Percentiles rank a stretch among this genome's conserved stretches.
These are phyloP conservation scores for Fomitopsis serialis DNA, from an alignment of 768 basidiomycete species.

Conservation along the genomic window DNA sequence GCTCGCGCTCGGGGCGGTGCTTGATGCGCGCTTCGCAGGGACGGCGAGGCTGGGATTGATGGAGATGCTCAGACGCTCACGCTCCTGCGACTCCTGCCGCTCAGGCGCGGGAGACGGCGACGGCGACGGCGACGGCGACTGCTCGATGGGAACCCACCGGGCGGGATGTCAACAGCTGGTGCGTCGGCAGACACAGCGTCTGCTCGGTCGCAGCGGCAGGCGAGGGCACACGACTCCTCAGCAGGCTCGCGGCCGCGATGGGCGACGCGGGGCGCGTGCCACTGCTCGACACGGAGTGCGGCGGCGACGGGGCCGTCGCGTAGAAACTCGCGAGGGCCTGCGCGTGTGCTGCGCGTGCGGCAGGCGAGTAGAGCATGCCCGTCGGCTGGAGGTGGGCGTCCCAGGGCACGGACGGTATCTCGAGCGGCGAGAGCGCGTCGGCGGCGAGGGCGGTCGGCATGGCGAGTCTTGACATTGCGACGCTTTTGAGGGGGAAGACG, in stretches of 20 bases:
- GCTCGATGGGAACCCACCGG: constrained; percentile 24
- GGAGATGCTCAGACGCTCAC: constrained; percentile 21
- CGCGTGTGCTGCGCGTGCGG: constrained; percentile 31
- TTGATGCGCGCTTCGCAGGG: constrained; percentile 23
- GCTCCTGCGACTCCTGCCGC: constrained; percentile 23
- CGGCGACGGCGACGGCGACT: constrained; percentile 27
- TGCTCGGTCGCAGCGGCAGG: constrained; percentile 42
- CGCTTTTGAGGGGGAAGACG: not conserved
- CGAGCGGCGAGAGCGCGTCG: constrained; percentile 48
- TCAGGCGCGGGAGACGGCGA: constrained; percentile 24
- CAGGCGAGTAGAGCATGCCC: constrained; percentile 30
- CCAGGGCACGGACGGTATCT: constrained; percentile 41
- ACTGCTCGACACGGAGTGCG: constrained; percentile 35
- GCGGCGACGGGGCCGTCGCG: constrained; percentile 35
- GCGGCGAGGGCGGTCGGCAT: constrained; percentile 55
- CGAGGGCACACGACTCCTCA: constrained; percentile 46
- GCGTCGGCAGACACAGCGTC: constrained; percentile 58
- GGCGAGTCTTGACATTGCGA: constrained; percentile 16
- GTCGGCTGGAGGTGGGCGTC: constrained; percentile 29
- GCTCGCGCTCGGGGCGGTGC: constrained; percentile 10
- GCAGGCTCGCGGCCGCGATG: constrained; percentile 45
- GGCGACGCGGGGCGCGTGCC: constrained; percentile 18
- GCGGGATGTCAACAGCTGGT: constrained; percentile 67
- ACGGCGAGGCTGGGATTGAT: constrained; percentile 15
- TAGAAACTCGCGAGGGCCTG: constrained; percentile 33